Evolutionary conservation across 164 flowering plant species (phyloP).

Genomic region (Warburgia ugandensis): DNA sequence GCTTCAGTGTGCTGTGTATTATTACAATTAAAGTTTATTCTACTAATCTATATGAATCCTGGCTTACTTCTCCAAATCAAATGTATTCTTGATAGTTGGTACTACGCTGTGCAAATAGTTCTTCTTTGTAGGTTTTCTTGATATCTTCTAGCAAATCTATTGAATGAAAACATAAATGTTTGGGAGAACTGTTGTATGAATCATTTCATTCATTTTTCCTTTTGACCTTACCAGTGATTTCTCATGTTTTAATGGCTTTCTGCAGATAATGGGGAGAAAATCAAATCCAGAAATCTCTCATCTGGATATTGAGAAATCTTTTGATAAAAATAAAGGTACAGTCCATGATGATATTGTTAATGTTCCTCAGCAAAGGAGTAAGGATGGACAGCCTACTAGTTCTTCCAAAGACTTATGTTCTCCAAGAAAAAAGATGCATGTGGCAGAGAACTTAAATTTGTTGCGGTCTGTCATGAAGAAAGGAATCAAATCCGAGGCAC

Average conservation of each 20-base stretch:
- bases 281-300: slow-evolving; percentile 57
- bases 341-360: slow-evolving; percentile 25
- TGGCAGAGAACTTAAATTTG: slow-evolving; percentile 31
- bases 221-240: not conserved
- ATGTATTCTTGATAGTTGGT: no score
- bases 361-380: slow-evolving; percentile 39
- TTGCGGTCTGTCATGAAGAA: slow-evolving; percentile 62
- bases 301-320: slow-evolving; percentile 72
- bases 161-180: no score
- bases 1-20: no score
- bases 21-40: no score
- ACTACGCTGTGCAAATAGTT: no score
- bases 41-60: no score
- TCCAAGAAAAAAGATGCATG: not conserved
- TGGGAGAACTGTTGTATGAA: no score
- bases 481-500: slow-evolving; percentile 35
- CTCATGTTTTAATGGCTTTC: not conserved
- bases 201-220: no score
- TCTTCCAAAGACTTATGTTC: slow-evolving; percentile 16
- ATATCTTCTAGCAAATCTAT: no score
- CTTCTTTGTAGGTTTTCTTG: no score
- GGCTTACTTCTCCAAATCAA: no score
- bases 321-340: slow-evolving; percentile 46
- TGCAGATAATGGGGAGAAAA: slow-evolving; percentile 71
- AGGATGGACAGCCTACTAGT: slow-evolving; percentile 17